Base-by-base conservation (phyloP, 2,329 filamentous ascomycete species). In the Colletotrichum tanaceti region DNA sequence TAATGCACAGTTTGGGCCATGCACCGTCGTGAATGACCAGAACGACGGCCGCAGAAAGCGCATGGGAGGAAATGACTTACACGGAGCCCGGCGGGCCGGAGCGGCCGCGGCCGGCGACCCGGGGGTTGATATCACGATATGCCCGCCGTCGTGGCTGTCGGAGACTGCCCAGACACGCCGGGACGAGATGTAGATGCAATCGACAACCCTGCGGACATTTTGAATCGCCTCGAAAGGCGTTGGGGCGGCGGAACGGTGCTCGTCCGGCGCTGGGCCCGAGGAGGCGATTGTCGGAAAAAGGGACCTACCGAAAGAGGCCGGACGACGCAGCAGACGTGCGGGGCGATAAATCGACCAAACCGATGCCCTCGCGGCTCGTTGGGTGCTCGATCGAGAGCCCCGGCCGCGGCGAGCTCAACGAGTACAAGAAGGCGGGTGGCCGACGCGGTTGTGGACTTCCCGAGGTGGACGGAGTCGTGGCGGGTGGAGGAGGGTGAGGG, bases 341-440 rank as follows among this genome's bases (percentile, higher is more conserved):
- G 9, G 35, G 14, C 7, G 18, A 54, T 43, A 38, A 59, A 54
- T 47, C 47, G 16, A 22, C 38, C 52, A 63, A 70, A 68, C 3
- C 20, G 43, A 13, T n/a, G 53, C 63, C 14, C 53, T 43, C 43
- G 5, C 4, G 28, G 22, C 7, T 47, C 68, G 62, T 80, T 76
- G 65, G 72, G 76, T 75, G 76, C 77, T 80, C 75, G 59, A 73
- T 75, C 52, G 80, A 82, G 78, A 80, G 82, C 78, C 71, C 79
- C 71, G 65, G 50, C 58, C 63, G 57, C 49, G 78, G 78, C 81
- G 89, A 88, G 80, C 81, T 83, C 75, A 90, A 89, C 75, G 85
- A 92, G 89, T 87, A 87, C 84, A 89, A 89, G 83, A 86, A 91
- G 79, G 82, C 80, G 76, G 79, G 78, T 77, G 73, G 80, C 81